A percentile compares a stretch with the other conserved stretches of the same genome.
These are phyloP conservation scores for Antitrichia curtipendula DNA, from an alignment of 225 moss, liverwort and hornwort species.

Conservation along the genomic window DNA sequence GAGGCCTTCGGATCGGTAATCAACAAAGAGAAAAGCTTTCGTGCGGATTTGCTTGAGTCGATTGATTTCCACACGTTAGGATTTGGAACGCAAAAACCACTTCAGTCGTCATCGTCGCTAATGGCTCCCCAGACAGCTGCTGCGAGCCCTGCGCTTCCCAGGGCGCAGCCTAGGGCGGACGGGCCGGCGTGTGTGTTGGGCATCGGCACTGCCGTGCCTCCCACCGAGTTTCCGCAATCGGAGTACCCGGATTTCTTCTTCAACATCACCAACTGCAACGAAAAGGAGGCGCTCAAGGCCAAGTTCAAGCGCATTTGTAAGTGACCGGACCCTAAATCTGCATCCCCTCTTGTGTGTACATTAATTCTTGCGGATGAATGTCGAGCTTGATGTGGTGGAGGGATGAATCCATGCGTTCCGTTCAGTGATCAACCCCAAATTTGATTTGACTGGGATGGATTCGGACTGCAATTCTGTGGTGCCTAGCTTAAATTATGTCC, in stretches of 20 bases:
- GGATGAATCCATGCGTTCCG: too few relatives aligned
- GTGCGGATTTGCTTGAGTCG: neutral
- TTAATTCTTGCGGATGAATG: neutral
- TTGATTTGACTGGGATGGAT: too few relatives aligned
- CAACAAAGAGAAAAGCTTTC: neutral
- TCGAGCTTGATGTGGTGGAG: neutral
- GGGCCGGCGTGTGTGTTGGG: neutral
- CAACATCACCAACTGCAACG: neutral
- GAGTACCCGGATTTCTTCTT: neutral
- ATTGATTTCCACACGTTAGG: neutral
- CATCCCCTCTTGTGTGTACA: neutral
- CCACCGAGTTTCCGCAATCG: neutral
- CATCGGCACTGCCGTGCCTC: neutral
- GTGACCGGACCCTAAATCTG: neutral
- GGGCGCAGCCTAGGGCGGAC: neutral
- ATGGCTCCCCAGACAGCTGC: neutral
- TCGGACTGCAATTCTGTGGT: neutral
- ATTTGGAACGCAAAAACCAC: neutral
- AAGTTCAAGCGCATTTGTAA: neutral
- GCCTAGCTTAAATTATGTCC: neutral
- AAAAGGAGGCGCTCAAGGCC: neutral
- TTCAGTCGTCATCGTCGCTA: neutral
- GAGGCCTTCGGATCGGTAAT: neutral
- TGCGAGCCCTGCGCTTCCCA: neutral
- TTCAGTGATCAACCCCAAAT: neutral